phyloP scores from a whole-genome alignment of 192 early-diverging fungal species.

The Glomus cerebriforme region DNA sequence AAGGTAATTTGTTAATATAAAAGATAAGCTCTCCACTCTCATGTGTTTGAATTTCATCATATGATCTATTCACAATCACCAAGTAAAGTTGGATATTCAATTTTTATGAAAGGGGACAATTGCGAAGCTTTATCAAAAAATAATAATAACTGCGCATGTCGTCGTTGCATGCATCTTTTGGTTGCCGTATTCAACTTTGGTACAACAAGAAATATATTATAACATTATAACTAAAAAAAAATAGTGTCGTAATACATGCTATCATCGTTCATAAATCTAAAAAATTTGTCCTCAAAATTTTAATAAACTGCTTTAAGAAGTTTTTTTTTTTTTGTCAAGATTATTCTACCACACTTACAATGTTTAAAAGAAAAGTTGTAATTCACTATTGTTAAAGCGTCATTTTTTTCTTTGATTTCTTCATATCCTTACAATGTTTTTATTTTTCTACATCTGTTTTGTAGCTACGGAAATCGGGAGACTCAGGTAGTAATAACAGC shows the following conservation, averaged over 20 bases:
- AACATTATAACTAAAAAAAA: background rate
- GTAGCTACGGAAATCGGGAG: constrained; percentile 27
- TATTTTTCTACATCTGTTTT: background rate
- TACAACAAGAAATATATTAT: background rate
- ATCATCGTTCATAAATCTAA: background rate
- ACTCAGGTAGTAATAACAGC: constrained; percentile 11
- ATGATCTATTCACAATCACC: background rate
- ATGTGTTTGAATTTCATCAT: background rate
- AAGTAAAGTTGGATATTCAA: background rate
- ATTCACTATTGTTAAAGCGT: background rate
- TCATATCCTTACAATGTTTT: background rate
- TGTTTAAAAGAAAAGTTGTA: constrained; percentile 25
- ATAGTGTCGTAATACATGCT: constrained; percentile 10
- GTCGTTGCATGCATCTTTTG: background rate
- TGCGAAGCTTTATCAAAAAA: background rate
- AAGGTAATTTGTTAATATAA: background rate
- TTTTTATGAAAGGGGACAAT: background rate
- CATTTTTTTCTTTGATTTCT: background rate
- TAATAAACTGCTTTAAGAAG: background rate
- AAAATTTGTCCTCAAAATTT: background rate
- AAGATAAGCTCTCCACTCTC: no score
- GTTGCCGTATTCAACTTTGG: background rate
- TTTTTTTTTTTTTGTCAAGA: background rate
- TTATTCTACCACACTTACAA: background rate
- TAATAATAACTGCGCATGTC: constrained; percentile 4